Conservation (phyloP, 345 rosid species). For the Eucalyptus guilfoylei region DNA sequence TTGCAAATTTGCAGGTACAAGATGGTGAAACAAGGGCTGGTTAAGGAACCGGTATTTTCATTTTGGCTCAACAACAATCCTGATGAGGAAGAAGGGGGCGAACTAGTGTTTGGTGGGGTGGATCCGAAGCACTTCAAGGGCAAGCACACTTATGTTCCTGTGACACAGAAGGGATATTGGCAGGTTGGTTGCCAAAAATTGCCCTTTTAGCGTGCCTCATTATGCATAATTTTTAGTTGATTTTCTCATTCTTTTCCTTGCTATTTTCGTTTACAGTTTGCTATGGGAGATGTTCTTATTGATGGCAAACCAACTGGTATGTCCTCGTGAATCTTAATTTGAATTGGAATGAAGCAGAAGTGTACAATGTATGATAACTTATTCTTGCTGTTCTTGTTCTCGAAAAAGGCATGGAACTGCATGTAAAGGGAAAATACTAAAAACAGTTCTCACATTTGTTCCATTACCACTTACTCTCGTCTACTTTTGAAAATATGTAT, state of each 20-base stretch:
- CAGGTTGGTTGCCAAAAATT: slow-evolving; percentile 39
- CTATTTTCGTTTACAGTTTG: slow-evolving; percentile 34
- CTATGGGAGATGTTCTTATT: slow-evolving; percentile 89
- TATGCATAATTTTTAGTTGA: not conserved
- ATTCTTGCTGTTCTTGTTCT: not conserved
- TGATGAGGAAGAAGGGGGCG: slow-evolving; percentile 77
- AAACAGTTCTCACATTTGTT: not conserved
- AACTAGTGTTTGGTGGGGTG: slow-evolving; percentile 89
- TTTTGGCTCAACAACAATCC: slow-evolving; percentile 92
- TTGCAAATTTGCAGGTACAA: slow-evolving; percentile 50
- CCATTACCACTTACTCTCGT: not conserved
- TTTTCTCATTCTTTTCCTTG: not conserved
- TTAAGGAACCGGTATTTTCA: slow-evolving; percentile 83
- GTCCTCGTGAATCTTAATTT: not conserved
- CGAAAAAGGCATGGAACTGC: not conserved
- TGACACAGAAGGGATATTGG: slow-evolving; percentile 94
- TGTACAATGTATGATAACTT: not conserved
- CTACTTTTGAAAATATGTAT: not conserved
- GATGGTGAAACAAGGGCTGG: slow-evolving; percentile 74
- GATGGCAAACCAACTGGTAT: slow-evolving; percentile 67
- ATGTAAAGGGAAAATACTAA: not conserved
- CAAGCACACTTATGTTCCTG: slow-evolving; percentile 79
- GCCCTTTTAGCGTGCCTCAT: not conserved
- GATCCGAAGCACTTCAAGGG: slow-evolving; percentile 87
- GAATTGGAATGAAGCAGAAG: not conserved